Conservation (phyloP, 1,139 yeast genomes). For the Magnusiomyces ingens region DNA sequence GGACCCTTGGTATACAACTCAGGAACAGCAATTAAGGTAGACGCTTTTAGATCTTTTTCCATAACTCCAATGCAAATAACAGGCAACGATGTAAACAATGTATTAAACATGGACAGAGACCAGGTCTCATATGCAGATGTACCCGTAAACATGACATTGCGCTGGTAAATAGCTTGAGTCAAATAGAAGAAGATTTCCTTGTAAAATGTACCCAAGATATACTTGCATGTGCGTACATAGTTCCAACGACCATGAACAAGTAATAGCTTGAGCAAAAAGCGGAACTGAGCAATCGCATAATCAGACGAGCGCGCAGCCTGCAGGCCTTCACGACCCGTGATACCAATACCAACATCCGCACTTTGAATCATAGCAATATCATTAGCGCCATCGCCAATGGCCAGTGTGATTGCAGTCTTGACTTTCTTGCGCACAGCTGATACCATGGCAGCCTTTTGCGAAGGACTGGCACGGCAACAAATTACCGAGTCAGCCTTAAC, state of each 20-base stretch:
- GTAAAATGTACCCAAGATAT: slow-evolving; percentile 89
- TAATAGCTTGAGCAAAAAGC: slow-evolving; percentile 71
- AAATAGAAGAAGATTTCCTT: slow-evolving; percentile 85
- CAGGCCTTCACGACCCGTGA: slow-evolving; percentile 95
- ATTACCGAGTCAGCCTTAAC: slow-evolving; percentile 85
- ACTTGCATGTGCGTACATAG: slow-evolving; percentile 84
- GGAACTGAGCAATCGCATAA: slow-evolving; percentile 90
- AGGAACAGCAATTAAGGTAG: slow-evolving; percentile 86
- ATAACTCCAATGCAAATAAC: slow-evolving; percentile 93
- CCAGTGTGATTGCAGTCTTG: slow-evolving; percentile 69
- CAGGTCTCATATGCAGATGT: slow-evolving; percentile 90
- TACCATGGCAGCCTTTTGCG: slow-evolving; percentile 92
- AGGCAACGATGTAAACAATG: slow-evolving; percentile 87
- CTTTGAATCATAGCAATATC: slow-evolving; percentile 99
- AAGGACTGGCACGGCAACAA: slow-evolving; percentile 94
- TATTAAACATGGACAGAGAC: slow-evolving; percentile 96
- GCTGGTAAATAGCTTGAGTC: slow-evolving; percentile 81
- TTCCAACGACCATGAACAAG: slow-evolving; percentile 95
- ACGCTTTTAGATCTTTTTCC: slow-evolving; percentile 82
- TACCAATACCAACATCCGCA: slow-evolving; percentile 98
- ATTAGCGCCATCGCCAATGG: slow-evolving; percentile 98
- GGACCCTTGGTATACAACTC: slow-evolving; percentile 80
- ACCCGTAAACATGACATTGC: slow-evolving; percentile 85
- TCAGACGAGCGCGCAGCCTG: slow-evolving; percentile 96
- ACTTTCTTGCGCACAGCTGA: slow-evolving; percentile 61